A percentile compares a stretch with the other conserved stretches of the same genome.
Conservation (phyloP, 805 yeast species). For the Lipomyces chichibuensis region DNA sequence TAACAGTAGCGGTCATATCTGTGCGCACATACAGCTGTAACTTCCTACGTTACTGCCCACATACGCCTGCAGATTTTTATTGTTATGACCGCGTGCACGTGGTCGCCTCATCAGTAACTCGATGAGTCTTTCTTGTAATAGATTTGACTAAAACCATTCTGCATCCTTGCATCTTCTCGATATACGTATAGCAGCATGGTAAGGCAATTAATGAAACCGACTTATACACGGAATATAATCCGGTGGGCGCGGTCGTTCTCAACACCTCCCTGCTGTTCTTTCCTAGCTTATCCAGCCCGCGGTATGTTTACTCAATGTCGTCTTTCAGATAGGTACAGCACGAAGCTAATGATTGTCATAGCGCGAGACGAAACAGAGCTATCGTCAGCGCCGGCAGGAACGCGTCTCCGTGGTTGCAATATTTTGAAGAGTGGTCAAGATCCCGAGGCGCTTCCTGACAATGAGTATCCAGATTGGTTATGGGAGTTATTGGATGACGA, state of each 20-base stretch:
- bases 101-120: too few relatives aligned
- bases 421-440: constrained; percentile 81
- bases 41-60: too few relatives aligned
- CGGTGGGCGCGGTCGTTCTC: not conserved
- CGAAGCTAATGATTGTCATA: not conserved
- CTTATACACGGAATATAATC: not conserved
- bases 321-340: not conserved
- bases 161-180: not conserved
- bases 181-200: not conserved
- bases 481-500: constrained; percentile 80
- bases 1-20: too few relatives aligned
- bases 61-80: too few relatives aligned
- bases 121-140: too few relatives aligned
- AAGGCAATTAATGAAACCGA: not conserved
- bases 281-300: not conserved
- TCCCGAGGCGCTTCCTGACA: constrained; percentile 83
- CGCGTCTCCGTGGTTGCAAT: constrained; percentile 71
- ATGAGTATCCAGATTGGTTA: constrained; percentile 92
- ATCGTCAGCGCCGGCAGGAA: constrained; percentile 38
- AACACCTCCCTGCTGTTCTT: not conserved
- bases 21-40: too few relatives aligned
- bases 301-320: not conserved
- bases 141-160: not conserved
- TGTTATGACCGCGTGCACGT: too few relatives aligned
- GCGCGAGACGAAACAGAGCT: not conserved